Conservation (phyloP, 306 rosid species). For the Cucumis hystrix region DNA sequence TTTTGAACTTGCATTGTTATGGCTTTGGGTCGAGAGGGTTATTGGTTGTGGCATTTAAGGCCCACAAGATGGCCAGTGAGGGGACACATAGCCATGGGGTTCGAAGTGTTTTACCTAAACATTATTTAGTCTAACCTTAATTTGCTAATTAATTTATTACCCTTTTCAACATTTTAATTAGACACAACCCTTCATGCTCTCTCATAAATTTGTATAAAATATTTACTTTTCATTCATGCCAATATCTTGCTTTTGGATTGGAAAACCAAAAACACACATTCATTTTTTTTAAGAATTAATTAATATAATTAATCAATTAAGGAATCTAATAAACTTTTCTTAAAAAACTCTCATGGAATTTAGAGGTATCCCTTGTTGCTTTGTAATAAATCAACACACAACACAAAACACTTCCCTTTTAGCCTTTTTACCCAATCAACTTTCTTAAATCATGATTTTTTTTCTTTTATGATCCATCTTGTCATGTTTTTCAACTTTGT, state of each 20-base stretch:
- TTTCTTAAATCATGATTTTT: slow-evolving; percentile 3
- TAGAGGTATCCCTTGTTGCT: neutral
- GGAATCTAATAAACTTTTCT: neutral
- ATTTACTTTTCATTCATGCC: neutral
- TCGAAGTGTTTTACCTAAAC: slow-evolving; percentile 51
- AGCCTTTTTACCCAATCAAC: neutral
- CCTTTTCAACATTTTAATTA: slow-evolving; percentile 18
- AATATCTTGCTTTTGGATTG: neutral
- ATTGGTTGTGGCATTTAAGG: slow-evolving; percentile 28
- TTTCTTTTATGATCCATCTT: neutral
- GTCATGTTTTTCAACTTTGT: slow-evolving; percentile 3
- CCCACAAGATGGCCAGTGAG: slow-evolving; percentile 37
- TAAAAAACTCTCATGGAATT: neutral
- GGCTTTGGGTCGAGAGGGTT: slow-evolving; percentile 52
- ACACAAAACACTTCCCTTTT: neutral
- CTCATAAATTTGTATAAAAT: neutral
- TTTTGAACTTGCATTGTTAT: slow-evolving; percentile 4
- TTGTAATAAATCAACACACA: neutral
- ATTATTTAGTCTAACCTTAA: slow-evolving; percentile 12
- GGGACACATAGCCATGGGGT: slow-evolving; percentile 76
- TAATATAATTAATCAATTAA: neutral
- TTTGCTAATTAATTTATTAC: neutral
- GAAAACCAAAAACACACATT: neutral
- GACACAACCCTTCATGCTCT: slow-evolving; percentile 22
- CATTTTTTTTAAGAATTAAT: neutral